Base-by-base conservation (phyloP, 2,329 filamentous ascomycete genomes). In the Aspergillus ochraceus region DNA sequence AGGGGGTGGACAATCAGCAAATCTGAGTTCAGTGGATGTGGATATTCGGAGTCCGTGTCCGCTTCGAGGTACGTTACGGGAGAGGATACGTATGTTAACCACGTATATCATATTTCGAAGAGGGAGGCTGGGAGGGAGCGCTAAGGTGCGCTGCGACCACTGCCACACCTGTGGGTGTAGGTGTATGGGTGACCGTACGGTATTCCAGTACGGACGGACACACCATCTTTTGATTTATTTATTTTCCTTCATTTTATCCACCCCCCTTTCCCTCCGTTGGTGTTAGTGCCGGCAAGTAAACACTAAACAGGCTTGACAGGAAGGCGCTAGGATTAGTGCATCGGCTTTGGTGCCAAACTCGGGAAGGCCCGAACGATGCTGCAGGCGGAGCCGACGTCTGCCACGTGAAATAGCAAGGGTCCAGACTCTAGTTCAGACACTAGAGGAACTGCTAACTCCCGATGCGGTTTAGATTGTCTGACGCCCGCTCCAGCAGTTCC, bases 301-400 rank as follows among this genome's bases (percentile, higher is more conserved):
- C 6, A 12, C 36, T 42, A 42, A 42, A 42, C 36, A 42, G 36
- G 36, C 36, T n/a, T 42, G 36, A 42, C 36, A 42, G 36, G 36
- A 42, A 42, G 17, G 20, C 50, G 50, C 50, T 54, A 54, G 52
- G n/a, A 20, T 20, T 62, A 64, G 60, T 59, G 69, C 64, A 68
- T 71, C 69, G 69, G 69, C 64, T 65, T 66, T 64, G 56, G 60
- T 70, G 65, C 69, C 68, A 68, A 66, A 71, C 65, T 68, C 66
- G 67, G 67, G 64, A 68, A 69, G 66, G 64, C 53, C 66, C 67
- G 66, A 67, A 57, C 58, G 61, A 62, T 64, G 62, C 57, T 60
- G 56, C 55, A 55, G 55, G 64, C 59, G 64, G 62, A 64, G 64
- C 58, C 63, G 58, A 51, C 60, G 62, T 64, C 63, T 64, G 61